Evolutionary conservation across 257 asterid genomes (phyloP), one percentile per base, ranked within the genome.

Genomic region (Rubia yunnanensis): DNA sequence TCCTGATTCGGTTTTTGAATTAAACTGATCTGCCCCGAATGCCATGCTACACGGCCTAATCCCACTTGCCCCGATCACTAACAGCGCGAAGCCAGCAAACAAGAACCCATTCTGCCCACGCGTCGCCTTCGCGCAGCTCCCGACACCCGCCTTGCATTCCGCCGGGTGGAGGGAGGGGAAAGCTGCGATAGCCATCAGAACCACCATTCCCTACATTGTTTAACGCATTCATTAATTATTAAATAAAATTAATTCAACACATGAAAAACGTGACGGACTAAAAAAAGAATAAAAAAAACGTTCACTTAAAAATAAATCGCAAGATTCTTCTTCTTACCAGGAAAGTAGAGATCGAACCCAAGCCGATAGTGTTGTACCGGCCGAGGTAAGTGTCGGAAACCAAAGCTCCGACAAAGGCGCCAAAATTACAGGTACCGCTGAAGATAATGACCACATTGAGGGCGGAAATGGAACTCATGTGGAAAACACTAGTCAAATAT

Each of bases 21-120:
- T 80, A 77, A 88, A 88, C 63, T 88, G 96, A 26, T 88, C 96
- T 4, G 87, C 96, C 1, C 96, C 96, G 69, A 88, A 88, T 2
- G 94, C 94, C 8, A 88, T 75, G 79, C 84, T 88, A 61, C 96
- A 88, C 0, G 96, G 96, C 44, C 95, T 75, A 28, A 88, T 86
- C 5, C 88, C 78, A 8, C 87, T 88, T 2, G 92, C 96, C 8
- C 96, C 96, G 2, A 77, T 28, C 10, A 88, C 48, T 81, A 88
- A 73, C 13, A 86, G 55, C 32, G 75, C 86, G 41, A 88, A 86
- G 0, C 86, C 90, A 27, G 31, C 0, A 2, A 75, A 71, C 7
- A 88, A 78, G 28, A 88, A 80, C 1, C 76, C 34, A 60, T 80
- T 73, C 34, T 88, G 96, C 78, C 81, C 67, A 7, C 90, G 59